These are phyloP conservation scores for Xylaria sp. DNA, from an alignment of 2,329 filamentous ascomycete species.

Conservation along the genomic window DNA sequence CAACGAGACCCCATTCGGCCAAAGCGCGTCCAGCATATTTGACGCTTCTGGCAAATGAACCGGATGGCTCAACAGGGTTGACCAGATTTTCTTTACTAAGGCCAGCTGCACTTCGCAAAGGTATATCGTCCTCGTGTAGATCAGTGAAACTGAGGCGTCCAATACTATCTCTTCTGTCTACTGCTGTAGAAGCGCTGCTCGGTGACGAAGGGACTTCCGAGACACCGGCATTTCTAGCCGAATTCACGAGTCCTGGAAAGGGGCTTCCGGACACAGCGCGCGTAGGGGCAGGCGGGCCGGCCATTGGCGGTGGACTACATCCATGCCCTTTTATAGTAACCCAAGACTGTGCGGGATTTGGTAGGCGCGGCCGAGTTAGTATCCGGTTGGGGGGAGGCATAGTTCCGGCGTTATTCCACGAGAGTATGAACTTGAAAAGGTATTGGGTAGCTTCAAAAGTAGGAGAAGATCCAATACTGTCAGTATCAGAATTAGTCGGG, in stretches of 20 bases:
- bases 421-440: conserved; percentile 79
- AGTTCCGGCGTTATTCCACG: conserved; percentile 67
- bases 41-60: conserved; percentile 58
- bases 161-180: conserved; percentile 41
- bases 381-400: conserved; percentile 69
- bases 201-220: conserved; percentile 49
- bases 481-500: conserved; percentile 60
- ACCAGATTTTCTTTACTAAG: conserved; percentile 52
- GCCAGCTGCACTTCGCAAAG: conserved; percentile 34
- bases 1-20: conserved; percentile 80
- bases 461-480: conserved; percentile 66
- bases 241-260: conserved; percentile 60
- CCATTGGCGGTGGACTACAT: conserved; percentile 54
- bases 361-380: conserved; percentile 75
- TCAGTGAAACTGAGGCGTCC: conserved; percentile 41
- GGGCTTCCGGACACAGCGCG: conserved; percentile 61
- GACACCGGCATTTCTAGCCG: conserved; percentile 62
- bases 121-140: conserved; percentile 41
- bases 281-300: conserved; percentile 57
- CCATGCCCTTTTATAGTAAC: conserved; percentile 58
- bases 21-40: conserved; percentile 78
- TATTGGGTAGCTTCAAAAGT: conserved; percentile 67
- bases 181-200: conserved; percentile 37
- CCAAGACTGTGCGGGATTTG: conserved; percentile 74
- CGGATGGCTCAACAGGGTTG: conserved; percentile 59